These are phyloP conservation scores for Paramecium sonneborni DNA, from an alignment of 73 alveolate species.

Conservation along the genomic window DNA sequence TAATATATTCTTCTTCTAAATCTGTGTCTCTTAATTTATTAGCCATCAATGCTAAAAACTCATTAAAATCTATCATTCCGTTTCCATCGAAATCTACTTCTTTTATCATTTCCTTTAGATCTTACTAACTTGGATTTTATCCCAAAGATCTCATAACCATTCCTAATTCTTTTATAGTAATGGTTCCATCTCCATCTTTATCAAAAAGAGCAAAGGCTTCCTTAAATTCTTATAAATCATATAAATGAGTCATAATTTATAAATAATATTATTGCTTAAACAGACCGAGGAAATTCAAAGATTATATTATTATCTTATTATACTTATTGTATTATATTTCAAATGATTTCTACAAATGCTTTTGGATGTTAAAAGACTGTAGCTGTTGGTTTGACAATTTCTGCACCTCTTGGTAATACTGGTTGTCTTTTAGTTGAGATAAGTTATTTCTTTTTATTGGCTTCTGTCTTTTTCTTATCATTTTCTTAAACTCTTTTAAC, in stretches of 20 bases:
- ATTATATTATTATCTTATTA: neutral
- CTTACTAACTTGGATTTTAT: constrained; percentile 94
- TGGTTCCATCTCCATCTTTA: constrained; percentile 95
- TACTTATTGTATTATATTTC: constrained; percentile 43
- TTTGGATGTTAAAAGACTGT: constrained; percentile 67
- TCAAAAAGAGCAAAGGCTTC: constrained; percentile 97
- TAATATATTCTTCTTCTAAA: constrained; percentile 97
- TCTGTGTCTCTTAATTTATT: constrained; percentile 97
- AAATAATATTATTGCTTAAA: no score
- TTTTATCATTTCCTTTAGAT: constrained; percentile 83
- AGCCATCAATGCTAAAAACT: constrained; percentile 96
- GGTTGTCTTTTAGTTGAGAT: constrained; percentile 70
- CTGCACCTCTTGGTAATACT: constrained; percentile 63
- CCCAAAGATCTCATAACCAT: constrained; percentile 95
- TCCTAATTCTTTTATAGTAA: constrained; percentile 94
- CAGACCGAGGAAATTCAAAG: no score
- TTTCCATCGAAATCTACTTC: constrained; percentile 97
- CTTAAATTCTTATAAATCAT: constrained; percentile 78
- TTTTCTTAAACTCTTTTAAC: constrained; percentile 91
- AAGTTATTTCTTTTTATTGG: constrained; percentile 51
- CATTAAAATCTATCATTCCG: constrained; percentile 97
- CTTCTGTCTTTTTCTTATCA: constrained; percentile 82
- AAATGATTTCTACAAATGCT: constrained; percentile 59
- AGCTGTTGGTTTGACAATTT: constrained; percentile 46
- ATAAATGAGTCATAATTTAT: neutral